Evolutionary conservation across 2,329 filamentous ascomycete species (phyloP).

Genomic region (Hypoxylon sp.): DNA sequence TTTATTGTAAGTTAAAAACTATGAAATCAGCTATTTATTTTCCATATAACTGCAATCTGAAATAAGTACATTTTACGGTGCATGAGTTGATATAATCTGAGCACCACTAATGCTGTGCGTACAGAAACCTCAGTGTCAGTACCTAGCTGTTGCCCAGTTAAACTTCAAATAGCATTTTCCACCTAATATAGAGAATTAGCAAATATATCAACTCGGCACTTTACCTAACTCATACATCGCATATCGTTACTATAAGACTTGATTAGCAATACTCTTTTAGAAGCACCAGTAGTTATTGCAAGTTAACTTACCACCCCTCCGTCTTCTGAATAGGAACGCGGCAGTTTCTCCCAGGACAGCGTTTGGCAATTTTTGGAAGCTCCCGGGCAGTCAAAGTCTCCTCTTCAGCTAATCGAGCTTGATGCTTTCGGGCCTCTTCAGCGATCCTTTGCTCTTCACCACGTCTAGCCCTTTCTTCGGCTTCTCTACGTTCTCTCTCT

Average conservation of each 20-base stretch:
- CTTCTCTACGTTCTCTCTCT: slow-evolving; percentile 34
- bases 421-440: slow-evolving; percentile 28
- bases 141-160: too few relatives aligned
- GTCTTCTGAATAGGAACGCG: slow-evolving; percentile 52
- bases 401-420: slow-evolving; percentile 45
- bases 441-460: slow-evolving; percentile 34
- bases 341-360: slow-evolving; percentile 53
- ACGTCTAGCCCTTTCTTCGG: slow-evolving; percentile 24
- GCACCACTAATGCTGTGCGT: too few relatives aligned
- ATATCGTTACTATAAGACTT: slow-evolving; percentile 49
- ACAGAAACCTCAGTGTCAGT: too few relatives aligned
- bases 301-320: slow-evolving; percentile 50
- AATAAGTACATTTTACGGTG: not conserved
- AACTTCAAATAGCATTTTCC: too few relatives aligned
- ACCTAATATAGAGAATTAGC: too few relatives aligned
- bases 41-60: too few relatives aligned
- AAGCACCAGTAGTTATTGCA: not conserved
- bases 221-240: slow-evolving; percentile 52
- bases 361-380: slow-evolving; percentile 48
- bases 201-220: too few relatives aligned
- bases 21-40: too few relatives aligned
- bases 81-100: not conserved
- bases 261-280: slow-evolving; percentile 33
- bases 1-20: too few relatives aligned
- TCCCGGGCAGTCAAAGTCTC: slow-evolving; percentile 46